Evolutionary conservation across 2,329 filamentous ascomycete species (phyloP), one percentile per base, ranked within the genome.

Genomic region (Neonectria neomacrospora): DNA sequence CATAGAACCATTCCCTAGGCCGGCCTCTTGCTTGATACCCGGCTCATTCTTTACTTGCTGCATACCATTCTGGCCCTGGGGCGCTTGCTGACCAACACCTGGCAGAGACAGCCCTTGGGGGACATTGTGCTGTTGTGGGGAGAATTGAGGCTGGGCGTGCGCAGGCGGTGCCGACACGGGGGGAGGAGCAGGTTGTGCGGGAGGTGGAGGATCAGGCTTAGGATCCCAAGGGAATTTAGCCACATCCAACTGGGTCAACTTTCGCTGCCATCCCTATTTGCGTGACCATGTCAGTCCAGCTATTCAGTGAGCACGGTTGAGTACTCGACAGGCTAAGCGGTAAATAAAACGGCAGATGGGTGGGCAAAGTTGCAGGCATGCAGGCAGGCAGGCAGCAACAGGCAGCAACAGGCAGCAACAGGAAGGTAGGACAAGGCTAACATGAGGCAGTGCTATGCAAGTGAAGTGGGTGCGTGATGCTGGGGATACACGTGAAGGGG

Each of bases 151-250:
- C 65, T 78, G 76, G 7, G 73, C 66, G 52, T 77, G 75, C 14
- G 66, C 61, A 37, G 73, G 71, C 39, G 66, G 61, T 26, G 70
- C 59, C 28, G 73, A 54, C 45, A 64, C 47, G 30, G 70, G 64
- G 47, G 74, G 61, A 23, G 70, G 65, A 70, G 76, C 52, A 75
- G 79, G 67, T 74, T 80, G 75, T 77, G 74, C 66, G 67, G 75
- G 69, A 22, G 73, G 68, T 16, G 75, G 68, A n/a, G 87, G 86
- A 55, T 91, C 90, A 53, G 91, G 90, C 75, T 91, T 90, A 45
- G 96, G 95, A 76, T 99, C 96, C 96, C 96, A 99, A 11, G 96
- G 95, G 77, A 98, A 97, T 61, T 88, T 84, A 63, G 96, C 96
- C 65, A 98, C 91, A 69, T 91, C 89, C 69, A 96, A 89, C 71